phyloP scores from a whole-genome alignment of 257 asterid genomes.

The Capsicum pubescens region DNA sequence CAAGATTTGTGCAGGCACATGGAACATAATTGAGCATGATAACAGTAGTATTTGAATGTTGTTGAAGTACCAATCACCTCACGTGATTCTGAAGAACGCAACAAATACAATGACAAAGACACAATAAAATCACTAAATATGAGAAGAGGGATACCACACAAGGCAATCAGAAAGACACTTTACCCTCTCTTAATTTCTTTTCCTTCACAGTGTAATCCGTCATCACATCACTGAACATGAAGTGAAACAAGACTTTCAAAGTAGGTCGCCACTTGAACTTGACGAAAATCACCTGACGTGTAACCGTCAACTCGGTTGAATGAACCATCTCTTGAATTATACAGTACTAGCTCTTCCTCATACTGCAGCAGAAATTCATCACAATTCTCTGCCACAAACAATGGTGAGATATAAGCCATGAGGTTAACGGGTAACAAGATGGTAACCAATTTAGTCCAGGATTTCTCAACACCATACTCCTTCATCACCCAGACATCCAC shows the following conservation, averaged over 20 bases:
- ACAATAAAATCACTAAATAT: not conserved
- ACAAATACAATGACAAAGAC: not conserved
- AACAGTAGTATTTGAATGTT: not conserved
- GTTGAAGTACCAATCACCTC: not conserved
- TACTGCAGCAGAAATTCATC: not conserved
- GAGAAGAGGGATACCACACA: not conserved
- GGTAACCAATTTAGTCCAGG: too few species aligned
- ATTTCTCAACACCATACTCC: conserved; percentile 25
- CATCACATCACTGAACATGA: not conserved
- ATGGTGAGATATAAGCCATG: not conserved
- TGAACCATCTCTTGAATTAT: too few species aligned
- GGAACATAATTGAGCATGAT: not conserved
- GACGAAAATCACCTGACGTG: not conserved
- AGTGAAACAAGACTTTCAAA: conserved; percentile 41
- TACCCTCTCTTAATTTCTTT: not conserved
- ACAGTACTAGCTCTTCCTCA: too few species aligned
- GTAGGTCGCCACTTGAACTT: conserved; percentile 30
- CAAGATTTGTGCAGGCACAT: not conserved
- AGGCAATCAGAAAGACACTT: not conserved
- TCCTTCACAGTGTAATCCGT: not conserved
- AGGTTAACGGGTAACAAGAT: too few species aligned
- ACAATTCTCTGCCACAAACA: conserved; percentile 35
- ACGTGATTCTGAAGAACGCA: not conserved
- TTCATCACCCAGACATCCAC: conserved; percentile 31
- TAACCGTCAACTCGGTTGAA: too few species aligned